Conservation (phyloP, 345 rosid genomes). For the Eucalyptus lansdowneana region DNA sequence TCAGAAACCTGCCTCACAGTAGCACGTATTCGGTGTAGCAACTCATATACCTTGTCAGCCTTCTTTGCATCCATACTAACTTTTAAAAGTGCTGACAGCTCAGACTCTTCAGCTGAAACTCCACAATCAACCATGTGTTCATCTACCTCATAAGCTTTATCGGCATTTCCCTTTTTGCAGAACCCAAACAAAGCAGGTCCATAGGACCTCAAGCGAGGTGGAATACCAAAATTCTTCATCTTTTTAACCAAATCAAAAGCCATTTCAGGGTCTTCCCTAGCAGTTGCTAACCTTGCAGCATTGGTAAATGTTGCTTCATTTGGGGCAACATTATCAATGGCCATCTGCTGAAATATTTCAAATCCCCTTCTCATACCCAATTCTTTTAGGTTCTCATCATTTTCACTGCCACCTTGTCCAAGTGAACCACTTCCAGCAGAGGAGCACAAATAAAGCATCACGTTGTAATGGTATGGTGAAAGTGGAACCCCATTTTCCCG, state of each 20-base stretch:
- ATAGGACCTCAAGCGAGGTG: conserved; percentile 76
- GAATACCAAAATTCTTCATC: conserved; percentile 57
- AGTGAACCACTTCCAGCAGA: conserved; percentile 12
- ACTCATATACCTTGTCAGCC: conserved; percentile 60
- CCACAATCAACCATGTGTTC: conserved; percentile 67
- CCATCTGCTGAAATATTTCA: conserved; percentile 74
- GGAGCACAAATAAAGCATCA: conserved; percentile 73
- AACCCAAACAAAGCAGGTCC: conserved; percentile 83
- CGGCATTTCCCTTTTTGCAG: conserved; percentile 46
- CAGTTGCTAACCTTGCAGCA: conserved; percentile 67
- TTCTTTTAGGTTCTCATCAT: conserved; percentile 1
- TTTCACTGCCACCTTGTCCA: conserved; percentile 8
- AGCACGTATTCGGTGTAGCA: conserved; percentile 62
- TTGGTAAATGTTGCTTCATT: conserved; percentile 90
- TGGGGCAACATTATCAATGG: conserved; percentile 47
- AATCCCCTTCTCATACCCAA: conserved; percentile 54
- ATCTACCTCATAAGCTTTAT: conserved; percentile 76
- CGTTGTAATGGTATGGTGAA: conserved; percentile 51
- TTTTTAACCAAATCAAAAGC: conserved; percentile 82
- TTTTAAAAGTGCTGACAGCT: conserved; percentile 68
- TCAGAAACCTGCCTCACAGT: conserved; percentile 68
- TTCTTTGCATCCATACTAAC: conserved; percentile 41
- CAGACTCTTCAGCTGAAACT: conserved; percentile 73
- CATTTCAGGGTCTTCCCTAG: conserved; percentile 73
- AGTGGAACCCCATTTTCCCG: conserved; percentile 29